These are phyloP conservation scores for Phytophthora citrophthora DNA, from an alignment of 352 stramenopile species.

Conservation along the genomic window DNA sequence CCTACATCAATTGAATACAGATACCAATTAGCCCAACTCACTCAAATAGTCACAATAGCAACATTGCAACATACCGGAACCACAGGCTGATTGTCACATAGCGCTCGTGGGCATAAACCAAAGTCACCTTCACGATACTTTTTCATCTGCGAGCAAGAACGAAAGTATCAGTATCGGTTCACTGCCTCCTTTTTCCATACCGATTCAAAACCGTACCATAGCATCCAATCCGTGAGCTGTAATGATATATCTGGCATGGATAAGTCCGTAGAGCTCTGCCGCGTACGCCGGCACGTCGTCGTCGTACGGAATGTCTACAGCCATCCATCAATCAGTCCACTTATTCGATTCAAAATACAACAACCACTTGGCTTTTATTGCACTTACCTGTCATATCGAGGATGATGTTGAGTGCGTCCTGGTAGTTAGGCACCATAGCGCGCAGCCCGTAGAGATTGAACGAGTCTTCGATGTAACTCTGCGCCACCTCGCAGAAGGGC, in stretches of 20 bases:
- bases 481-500: conserved; percentile 92
- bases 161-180: neutral
- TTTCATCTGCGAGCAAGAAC: conserved; percentile 62
- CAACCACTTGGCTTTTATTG: neutral
- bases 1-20: conserved; percentile 34
- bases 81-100: conserved; percentile 85
- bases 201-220: conserved; percentile 59
- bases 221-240: conserved; percentile 87
- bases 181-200: neutral
- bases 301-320: conserved; percentile 88
- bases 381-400: conserved; percentile 86
- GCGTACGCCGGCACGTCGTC: conserved; percentile 88
- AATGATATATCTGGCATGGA: conserved; percentile 92
- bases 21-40: conserved; percentile 9
- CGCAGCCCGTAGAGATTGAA: conserved; percentile 94
- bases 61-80: conserved; percentile 62
- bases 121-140: conserved; percentile 92
- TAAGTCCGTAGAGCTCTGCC: conserved; percentile 90
- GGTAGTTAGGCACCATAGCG: conserved; percentile 90
- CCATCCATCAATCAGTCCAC: conserved; percentile 13
- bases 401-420: conserved; percentile 93
- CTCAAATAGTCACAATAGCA: neutral
- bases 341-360: neutral
- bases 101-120: conserved; percentile 81
- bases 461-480: conserved; percentile 94